A percentile compares a stretch with the other conserved stretches of the same genome.
Conservation (phyloP, 2,329 filamentous ascomycete species). For the Chlorencoelia australis region DNA sequence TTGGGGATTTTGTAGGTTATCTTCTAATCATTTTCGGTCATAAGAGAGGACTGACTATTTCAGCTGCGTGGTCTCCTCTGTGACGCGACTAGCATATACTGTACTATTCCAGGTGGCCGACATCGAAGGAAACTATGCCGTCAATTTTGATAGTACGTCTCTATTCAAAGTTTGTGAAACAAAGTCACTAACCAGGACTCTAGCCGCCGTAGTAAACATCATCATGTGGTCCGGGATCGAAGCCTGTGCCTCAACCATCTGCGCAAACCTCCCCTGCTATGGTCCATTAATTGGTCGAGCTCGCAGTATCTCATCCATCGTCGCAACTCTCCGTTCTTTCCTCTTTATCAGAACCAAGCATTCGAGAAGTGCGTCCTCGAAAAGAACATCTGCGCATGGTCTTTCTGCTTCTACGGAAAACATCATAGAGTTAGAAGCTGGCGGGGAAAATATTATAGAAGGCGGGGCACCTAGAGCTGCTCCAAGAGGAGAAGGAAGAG, state of each 20-base stretch:
- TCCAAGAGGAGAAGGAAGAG: conserved; percentile 1
- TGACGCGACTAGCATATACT: background rate
- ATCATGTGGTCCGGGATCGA: background rate
- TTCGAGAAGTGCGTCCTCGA: background rate
- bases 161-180: background rate
- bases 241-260: background rate
- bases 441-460: background rate
- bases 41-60: background rate
- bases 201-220: background rate
- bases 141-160: background rate
- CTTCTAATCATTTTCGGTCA: background rate
- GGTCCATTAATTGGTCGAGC: background rate
- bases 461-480: background rate
- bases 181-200: background rate
- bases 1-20: background rate
- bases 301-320: background rate
- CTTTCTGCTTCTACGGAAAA: background rate
- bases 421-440: background rate
- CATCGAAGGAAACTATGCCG: background rate
- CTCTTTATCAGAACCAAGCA: background rate
- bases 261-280: background rate
- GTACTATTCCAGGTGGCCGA: background rate
- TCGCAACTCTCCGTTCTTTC: background rate
- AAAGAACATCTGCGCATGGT: background rate
- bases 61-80: background rate